Percentiles rank a stretch among this genome's conserved stretches.
phyloP scores from a whole-genome alignment of 2,329 filamentous ascomycete genomes.

The Botrytis aclada region DNA sequence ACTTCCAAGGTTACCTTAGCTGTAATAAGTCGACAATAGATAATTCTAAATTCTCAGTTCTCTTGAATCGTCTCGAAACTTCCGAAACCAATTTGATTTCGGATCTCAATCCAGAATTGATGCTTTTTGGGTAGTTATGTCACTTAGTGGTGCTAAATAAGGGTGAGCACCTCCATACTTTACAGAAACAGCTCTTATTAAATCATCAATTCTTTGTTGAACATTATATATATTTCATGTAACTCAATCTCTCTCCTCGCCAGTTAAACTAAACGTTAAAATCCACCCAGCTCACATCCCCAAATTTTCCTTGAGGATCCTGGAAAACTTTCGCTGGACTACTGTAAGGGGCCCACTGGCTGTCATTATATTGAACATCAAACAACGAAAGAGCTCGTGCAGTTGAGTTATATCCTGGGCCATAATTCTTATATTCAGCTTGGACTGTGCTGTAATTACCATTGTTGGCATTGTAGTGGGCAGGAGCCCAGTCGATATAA shows the following conservation, averaged over 20 bases:
- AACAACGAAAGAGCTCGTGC: slow-evolving; percentile 37
- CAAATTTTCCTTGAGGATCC: slow-evolving; percentile 26
- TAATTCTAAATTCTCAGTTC: background rate
- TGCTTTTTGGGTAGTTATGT: background rate
- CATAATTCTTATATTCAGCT: slow-evolving; percentile 51
- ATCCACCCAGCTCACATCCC: slow-evolving; percentile 32
- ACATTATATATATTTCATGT: background rate
- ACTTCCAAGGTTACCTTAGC: background rate
- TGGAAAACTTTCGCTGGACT: slow-evolving; percentile 29
- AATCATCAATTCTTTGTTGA: background rate
- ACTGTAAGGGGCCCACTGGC: slow-evolving; percentile 24
- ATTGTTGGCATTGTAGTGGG: slow-evolving; percentile 27
- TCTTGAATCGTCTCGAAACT: background rate
- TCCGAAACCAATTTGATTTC: background rate
- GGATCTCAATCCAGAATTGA: background rate
- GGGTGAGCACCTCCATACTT: background rate
- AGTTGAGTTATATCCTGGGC: slow-evolving; percentile 50
- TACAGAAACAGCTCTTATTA: background rate
- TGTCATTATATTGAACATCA: slow-evolving; percentile 26
- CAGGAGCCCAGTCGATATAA: slow-evolving; percentile 48
- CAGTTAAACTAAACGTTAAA: slow-evolving; percentile 19
- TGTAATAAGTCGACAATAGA: background rate
- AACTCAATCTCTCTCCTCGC: background rate
- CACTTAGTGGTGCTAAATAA: background rate
- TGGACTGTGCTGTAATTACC: slow-evolving; percentile 43